A percentile compares a stretch with the other conserved stretches of the same genome.
These are phyloP conservation scores for Metarhizium album DNA, from an alignment of 2,329 filamentous ascomycete species.

Conservation along the genomic window DNA sequence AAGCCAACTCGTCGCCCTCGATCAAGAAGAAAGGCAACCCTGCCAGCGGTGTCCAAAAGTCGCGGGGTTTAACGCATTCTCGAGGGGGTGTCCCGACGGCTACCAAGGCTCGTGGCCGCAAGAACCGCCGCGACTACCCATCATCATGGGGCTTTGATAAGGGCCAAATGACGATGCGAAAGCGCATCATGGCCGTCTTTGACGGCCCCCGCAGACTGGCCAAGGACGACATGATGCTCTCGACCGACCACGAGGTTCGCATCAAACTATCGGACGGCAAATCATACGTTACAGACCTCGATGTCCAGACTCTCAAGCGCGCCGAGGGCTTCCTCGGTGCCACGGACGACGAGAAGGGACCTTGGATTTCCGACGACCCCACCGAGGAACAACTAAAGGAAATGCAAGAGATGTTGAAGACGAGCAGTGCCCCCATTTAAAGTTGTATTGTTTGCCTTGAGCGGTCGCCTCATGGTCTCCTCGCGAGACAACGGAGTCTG, in stretches of 20 bases:
- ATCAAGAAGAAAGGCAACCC: constrained; percentile 48
- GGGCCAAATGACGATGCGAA: constrained; percentile 96
- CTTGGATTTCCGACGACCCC: constrained; percentile 68
- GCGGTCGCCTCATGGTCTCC: not conserved
- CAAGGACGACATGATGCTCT: constrained; percentile 99
- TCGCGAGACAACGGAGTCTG: not conserved
- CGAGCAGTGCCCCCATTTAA: constrained; percentile 11
- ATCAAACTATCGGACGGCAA: constrained; percentile 66
- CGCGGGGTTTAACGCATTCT: constrained; percentile 65
- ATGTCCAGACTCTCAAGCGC: constrained; percentile 78
- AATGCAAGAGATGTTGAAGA: constrained; percentile 42
- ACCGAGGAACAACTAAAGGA: constrained; percentile 48
- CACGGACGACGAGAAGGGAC: constrained; percentile 77
- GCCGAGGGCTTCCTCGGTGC: constrained; percentile 75
- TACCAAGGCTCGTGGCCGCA: constrained; percentile 57
- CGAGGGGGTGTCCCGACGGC: constrained; percentile 57
- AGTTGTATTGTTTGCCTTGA: constrained; percentile 3
- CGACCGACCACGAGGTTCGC: constrained; percentile 87
- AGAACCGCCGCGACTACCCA: constrained; percentile 89
- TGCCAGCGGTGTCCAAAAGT: constrained; percentile 50
- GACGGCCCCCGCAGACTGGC: constrained; percentile 78
- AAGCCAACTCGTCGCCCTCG: constrained; percentile 28
- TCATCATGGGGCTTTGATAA: constrained; percentile 86
- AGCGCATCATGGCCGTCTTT: constrained; percentile 87
- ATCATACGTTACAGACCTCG: constrained; percentile 83